Evolutionary conservation across 2,329 filamentous ascomycete genomes (phyloP), one percentile per base, ranked within the genome.

Genomic region (Fusarium metavorans): DNA sequence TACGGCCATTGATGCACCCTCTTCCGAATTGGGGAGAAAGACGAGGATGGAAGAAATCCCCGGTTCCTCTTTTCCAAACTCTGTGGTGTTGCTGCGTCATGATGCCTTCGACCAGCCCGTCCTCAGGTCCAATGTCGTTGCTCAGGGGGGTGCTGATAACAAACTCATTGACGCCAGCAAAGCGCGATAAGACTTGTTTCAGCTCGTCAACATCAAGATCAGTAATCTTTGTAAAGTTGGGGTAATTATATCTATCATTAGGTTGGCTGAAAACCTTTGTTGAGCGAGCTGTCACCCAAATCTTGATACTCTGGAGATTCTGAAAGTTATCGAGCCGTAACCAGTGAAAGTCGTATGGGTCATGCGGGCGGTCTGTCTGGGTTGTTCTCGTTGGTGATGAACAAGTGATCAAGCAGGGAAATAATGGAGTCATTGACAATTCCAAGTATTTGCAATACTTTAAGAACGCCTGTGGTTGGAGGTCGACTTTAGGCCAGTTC

Each of bases 31-130:
- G 20, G 6, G 48, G 48, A 32, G 27, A 54, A 37, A 62, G 27
- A 5, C 16, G 20, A 16, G 61, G 45, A n/a, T 64, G 61, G 37
- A 54, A 56, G 2, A 30, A 20, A n/a, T 66, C 64, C 5, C 45
- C 64, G 18, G 64, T 54, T 1, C 64, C 64, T 62, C 57, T 45
- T 23, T 52, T 66, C 64, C 45, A 66, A 10, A 66, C 32, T 18
- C 23, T 35, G 14, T 61, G 45, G 11, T 23, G 14, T 8, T 37
- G 45, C 1, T 43, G 20, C 3, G 35, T 39, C 10, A 27, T 45
- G n/a, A 56, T 8, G 2, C 37, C 57, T 27, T 67, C 30, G 5
- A 62, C 35, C 23, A 43, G 30, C 8, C 57, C 35, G 7, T 62
- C 64, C 18, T 67, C 64, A 1, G 58, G 45, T 14, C 37, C 64